A percentile compares a stretch with the other conserved stretches of the same genome.
Conservation (phyloP, 2,329 filamentous ascomycete species). For the Fusarium tjaetaba region DNA sequence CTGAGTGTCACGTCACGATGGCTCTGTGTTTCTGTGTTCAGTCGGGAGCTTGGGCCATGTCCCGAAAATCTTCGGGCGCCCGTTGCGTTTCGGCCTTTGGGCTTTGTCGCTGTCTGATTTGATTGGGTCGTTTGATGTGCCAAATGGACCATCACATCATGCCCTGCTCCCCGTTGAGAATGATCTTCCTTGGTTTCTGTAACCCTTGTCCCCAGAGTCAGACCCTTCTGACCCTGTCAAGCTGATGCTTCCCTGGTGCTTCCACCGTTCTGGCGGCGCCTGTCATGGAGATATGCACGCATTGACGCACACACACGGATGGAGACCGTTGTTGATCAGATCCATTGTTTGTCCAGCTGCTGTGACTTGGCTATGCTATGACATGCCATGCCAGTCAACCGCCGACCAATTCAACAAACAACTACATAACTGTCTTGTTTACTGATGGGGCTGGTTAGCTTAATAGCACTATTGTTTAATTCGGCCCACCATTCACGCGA, state of each 20-base stretch:
- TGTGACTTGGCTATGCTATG: neutral
- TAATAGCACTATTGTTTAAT: neutral
- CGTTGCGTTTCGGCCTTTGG: constrained; percentile 35
- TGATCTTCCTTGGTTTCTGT: constrained; percentile 29
- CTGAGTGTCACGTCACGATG: constrained; percentile 27
- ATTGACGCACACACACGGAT: neutral
- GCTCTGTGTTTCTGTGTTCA: neutral
- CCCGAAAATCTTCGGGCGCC: constrained; percentile 43
- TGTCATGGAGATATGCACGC: constrained; percentile 22
- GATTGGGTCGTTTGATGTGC: constrained; percentile 18
- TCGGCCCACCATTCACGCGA: constrained; percentile 12
- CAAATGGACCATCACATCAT: neutral
- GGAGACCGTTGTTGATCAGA: constrained; percentile 32
- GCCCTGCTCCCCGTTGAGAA: constrained; percentile 18
- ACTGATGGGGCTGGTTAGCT: neutral
- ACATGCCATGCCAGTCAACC: neutral
- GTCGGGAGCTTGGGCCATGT: constrained; percentile 16
- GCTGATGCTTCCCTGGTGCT: constrained; percentile 34
- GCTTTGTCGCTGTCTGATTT: neutral
- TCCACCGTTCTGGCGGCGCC: constrained; percentile 37
- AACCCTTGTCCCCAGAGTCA: neutral
- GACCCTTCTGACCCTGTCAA: constrained; percentile 23
- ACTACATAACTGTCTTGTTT: neutral
- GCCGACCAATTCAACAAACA: neutral
- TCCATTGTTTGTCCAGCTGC: constrained; percentile 20